These are phyloP conservation scores for Apiospora marii DNA, from an alignment of 2,329 filamentous ascomycete species.

Conservation along the genomic window DNA sequence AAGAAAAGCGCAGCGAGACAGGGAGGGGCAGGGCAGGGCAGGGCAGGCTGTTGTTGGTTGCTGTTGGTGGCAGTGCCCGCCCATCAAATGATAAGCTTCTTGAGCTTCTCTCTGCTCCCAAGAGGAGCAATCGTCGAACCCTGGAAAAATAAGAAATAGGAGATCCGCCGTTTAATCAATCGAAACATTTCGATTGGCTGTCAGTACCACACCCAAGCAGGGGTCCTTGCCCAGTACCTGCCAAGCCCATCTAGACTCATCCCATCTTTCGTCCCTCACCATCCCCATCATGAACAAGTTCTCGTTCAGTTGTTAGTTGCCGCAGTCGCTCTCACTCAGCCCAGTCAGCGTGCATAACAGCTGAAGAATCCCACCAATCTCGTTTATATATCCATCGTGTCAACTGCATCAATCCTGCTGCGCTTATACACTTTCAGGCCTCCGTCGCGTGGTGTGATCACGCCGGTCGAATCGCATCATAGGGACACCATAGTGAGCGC, in stretches of 20 bases:
- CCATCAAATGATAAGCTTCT: conserved; percentile 10
- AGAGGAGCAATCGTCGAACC: background rate
- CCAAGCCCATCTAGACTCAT: conserved; percentile 12
- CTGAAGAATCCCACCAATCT: conserved; percentile 9
- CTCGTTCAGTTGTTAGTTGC: background rate
- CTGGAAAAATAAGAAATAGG: background rate
- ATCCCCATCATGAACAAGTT: background rate
- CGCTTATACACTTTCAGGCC: background rate
- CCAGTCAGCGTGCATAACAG: conserved; percentile 3
- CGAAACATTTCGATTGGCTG: conserved; percentile 19
- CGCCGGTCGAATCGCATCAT: conserved; percentile 10
- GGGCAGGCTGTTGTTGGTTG: background rate
- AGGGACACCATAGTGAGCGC: background rate
- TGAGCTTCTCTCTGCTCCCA: conserved; percentile 4
- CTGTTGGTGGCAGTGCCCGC: conserved; percentile 6
- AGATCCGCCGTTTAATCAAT: conserved; percentile 13
- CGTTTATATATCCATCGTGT: background rate
- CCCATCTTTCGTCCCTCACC: background rate
- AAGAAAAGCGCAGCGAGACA: background rate
- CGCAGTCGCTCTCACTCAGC: background rate
- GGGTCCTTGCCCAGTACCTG: background rate
- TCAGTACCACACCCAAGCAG: background rate
- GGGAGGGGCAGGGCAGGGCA: background rate
- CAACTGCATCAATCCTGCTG: background rate
- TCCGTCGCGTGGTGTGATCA: background rate